Conservation (phyloP, 768 basidiomycete species). For the Termitomyces sp. region DNA sequence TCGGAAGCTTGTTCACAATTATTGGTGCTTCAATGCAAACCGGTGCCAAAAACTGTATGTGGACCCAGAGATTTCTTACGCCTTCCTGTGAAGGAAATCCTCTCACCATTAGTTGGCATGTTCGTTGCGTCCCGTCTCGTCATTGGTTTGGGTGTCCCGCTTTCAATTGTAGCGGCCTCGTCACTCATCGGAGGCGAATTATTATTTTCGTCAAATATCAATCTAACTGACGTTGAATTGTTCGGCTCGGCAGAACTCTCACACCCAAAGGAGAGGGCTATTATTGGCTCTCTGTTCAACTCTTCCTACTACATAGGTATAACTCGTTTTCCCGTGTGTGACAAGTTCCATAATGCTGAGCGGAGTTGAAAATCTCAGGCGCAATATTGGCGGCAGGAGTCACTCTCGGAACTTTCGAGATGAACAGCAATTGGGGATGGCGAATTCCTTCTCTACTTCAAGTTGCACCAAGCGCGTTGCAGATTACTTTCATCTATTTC, state of each 20-base stretch:
- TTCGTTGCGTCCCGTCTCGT: slow-evolving; percentile 57
- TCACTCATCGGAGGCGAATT: slow-evolving; percentile 54
- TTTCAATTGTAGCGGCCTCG: slow-evolving; percentile 66
- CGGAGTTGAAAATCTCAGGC: slow-evolving; percentile 29
- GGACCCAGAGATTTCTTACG: background rate
- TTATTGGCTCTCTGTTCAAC: slow-evolving; percentile 63
- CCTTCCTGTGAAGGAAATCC: background rate
- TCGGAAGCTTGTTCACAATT: slow-evolving; percentile 52
- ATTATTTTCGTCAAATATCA: background rate
- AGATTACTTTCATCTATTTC: slow-evolving; percentile 54
- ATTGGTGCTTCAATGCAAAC: slow-evolving; percentile 46
- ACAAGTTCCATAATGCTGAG: background rate
- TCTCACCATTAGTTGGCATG: slow-evolving; percentile 44
- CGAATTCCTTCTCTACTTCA: slow-evolving; percentile 66
- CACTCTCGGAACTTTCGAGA: slow-evolving; percentile 66
- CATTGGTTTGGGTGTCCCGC: slow-evolving; percentile 58
- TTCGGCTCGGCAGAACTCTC: slow-evolving; percentile 45
- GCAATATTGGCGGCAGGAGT: slow-evolving; percentile 59
- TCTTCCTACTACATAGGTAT: slow-evolving; percentile 59
- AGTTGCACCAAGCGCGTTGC: slow-evolving; percentile 49
- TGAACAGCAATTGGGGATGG: slow-evolving; percentile 63
- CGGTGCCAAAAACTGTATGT: slow-evolving; percentile 47
- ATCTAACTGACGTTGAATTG: background rate
- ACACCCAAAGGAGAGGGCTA: slow-evolving; percentile 68
- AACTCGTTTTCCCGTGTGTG: background rate